Conservation (phyloP, 169 alveolate species). For the Eimeria zaria region DNA sequence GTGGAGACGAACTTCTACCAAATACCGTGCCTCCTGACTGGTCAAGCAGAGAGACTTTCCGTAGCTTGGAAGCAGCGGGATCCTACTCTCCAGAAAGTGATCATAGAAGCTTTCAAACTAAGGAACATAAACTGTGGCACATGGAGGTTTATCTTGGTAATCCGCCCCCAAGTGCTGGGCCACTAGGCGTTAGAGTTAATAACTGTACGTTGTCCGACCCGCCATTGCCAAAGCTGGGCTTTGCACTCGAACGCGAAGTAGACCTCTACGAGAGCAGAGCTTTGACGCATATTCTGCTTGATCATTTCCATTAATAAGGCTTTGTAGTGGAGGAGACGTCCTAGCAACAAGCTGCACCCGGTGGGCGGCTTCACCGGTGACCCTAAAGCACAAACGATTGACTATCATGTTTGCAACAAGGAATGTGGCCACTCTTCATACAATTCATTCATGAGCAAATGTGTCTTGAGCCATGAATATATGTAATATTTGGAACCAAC, state of each 20-base stretch:
- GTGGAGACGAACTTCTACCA: not conserved
- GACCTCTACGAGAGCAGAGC: not conserved
- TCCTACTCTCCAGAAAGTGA: not conserved
- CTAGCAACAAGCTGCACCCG: conserved; percentile 12
- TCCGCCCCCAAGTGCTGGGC: not conserved
- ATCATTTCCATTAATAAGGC: not conserved
- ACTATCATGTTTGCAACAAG: not conserved
- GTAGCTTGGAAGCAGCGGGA: not conserved
- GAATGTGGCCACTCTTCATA: not conserved
- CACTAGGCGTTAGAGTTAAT: not conserved
- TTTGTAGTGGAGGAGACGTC: not conserved
- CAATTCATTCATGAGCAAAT: not conserved
- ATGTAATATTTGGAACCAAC: not conserved
- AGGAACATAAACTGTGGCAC: not conserved
- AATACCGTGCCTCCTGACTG: not conserved
- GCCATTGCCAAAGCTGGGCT: not conserved
- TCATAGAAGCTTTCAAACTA: not conserved
- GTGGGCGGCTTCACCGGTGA: conserved; percentile 15
- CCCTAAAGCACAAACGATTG: conserved; percentile 7
- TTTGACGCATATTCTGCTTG: not conserved
- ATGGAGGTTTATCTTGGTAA: not conserved
- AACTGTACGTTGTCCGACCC: not conserved
- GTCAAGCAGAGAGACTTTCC: not conserved
- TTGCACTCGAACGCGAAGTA: not conserved
- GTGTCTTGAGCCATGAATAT: not conserved